Percentiles rank a stretch among this genome's conserved stretches.
These are phyloP conservation scores for Thymus quinquecostatus DNA, from an alignment of 257 asterid genomes.

Conservation along the genomic window DNA sequence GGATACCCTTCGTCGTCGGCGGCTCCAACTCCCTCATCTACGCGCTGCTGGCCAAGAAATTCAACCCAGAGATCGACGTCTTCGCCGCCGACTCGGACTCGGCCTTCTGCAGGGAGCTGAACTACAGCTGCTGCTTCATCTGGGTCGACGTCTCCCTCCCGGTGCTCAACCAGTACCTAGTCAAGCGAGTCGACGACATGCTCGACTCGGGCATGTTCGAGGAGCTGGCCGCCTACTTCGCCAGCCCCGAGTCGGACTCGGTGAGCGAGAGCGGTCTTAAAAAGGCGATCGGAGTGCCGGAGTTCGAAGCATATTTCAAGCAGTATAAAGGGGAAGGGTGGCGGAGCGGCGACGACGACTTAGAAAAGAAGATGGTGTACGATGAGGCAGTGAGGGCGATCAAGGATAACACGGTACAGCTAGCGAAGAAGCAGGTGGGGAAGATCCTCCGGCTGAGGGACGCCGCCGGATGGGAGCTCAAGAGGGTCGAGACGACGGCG, in stretches of 20 bases:
- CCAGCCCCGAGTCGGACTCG: slow-evolving; percentile 25
- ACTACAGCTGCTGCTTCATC: slow-evolving; percentile 72
- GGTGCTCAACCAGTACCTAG: slow-evolving; percentile 55
- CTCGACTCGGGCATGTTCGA: slow-evolving; percentile 76
- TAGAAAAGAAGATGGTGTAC: slow-evolving; percentile 34
- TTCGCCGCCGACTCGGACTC: slow-evolving; percentile 47
- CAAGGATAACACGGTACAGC: slow-evolving; percentile 76
- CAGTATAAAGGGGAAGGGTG: slow-evolving; percentile 22
- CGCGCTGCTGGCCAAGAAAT: slow-evolving; percentile 51
- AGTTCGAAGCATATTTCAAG: slow-evolving; percentile 55
- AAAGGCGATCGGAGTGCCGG: slow-evolving; percentile 89
- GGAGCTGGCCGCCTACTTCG: slow-evolving; percentile 55
- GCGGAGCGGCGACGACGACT: slow-evolving; percentile 8
- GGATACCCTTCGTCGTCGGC: slow-evolving; percentile 71
- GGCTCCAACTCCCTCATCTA: slow-evolving; percentile 87
- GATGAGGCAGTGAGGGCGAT: slow-evolving; percentile 66
- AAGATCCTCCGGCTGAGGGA: slow-evolving; percentile 76
- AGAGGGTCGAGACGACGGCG: slow-evolving; percentile 78
- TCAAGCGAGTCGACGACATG: slow-evolving; percentile 84
- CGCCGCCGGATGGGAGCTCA: slow-evolving; percentile 75
- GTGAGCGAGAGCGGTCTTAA: slow-evolving; percentile 55
- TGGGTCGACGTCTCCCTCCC: slow-evolving; percentile 68
- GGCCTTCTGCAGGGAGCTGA: slow-evolving; percentile 43
- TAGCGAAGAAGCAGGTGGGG: slow-evolving; percentile 65
- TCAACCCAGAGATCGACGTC: slow-evolving; percentile 50